These are phyloP conservation scores for Raffaelea arxii DNA, from an alignment of 2,329 filamentous ascomycete genomes.

Conservation along the genomic window DNA sequence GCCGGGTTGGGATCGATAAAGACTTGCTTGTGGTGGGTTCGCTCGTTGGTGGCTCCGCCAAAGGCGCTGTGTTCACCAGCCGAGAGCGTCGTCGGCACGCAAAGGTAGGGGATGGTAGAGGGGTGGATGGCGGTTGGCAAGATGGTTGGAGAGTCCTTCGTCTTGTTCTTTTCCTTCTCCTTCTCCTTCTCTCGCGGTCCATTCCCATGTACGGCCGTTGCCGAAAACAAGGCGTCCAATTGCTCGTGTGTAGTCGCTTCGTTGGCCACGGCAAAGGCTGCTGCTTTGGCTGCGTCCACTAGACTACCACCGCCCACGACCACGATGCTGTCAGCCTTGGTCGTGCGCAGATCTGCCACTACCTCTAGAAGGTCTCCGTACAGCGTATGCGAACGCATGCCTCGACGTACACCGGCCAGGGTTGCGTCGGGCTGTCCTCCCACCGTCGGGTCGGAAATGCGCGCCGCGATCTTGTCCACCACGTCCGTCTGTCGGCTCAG, in stretches of 20 bases:
- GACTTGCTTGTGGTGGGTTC: conserved; percentile 11
- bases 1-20: conserved; percentile 17
- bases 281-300: conserved; percentile 13
- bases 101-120: conserved; percentile 12
- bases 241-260: conserved; percentile 8
- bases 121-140: conserved; percentile 1
- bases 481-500: conserved; percentile 12
- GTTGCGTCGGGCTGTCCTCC: background rate
- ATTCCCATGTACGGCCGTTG: background rate
- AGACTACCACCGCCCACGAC: conserved; percentile 14
- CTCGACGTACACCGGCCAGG: conserved; percentile 9
- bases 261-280: conserved; percentile 13
- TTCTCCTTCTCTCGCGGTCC: background rate
- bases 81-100: conserved; percentile 14
- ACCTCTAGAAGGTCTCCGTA: conserved; percentile 12
- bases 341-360: conserved; percentile 4
- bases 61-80: conserved; percentile 14
- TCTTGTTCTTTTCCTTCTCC: background rate
- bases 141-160: background rate
- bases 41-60: conserved; percentile 14
- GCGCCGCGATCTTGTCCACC: conserved; percentile 7
- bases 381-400: conserved; percentile 14
- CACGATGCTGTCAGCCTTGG: conserved; percentile 11
- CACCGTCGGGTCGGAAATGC: conserved; percentile 2
- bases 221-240: conserved; percentile 8